Evolutionary conservation across 768 basidiomycete genomes (phyloP), one percentile per base, ranked within the genome.

Genomic region (Goffeauzyma gilvescens): DNA sequence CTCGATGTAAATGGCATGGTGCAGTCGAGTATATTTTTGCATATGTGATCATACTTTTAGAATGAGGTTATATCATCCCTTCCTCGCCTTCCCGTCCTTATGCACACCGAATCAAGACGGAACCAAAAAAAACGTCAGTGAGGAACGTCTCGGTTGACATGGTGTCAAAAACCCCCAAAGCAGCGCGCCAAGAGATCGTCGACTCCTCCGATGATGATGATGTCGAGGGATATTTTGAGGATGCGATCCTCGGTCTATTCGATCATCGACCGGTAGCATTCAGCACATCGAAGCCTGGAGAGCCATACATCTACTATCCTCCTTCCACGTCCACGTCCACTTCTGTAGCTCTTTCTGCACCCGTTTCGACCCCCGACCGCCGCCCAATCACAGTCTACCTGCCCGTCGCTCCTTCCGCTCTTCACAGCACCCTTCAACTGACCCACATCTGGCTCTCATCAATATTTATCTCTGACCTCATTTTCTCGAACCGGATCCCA

Each of bases 391-490:
- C 41, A 14, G 35, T 63, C 4, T 41, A 21, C 18, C 45, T 63
- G 3, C 58, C 61, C 20, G 36, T 44, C 23, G 59, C 61, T 0
- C 57, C 59, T 4, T 46, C 59, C 2, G 45, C 46, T 9, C 49
- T 60, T 0, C 57, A 55, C 36, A 52, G 51, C 1, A 60, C 54
- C 0, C 48, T 63, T 0, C 61, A 63, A 45, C 53, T 57, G 1
- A 53, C 58, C 20, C 44, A 59, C 20, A 35, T 63, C 20, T 63
- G 61, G 61, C 50, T 60, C 4, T 47, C 57, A 0, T 41, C 51
- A 2, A 46, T 63, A 25, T 58, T 50, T 47, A 50, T 59, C 15
- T 50, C 61, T 10, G 61, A 63, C 24, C 44, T 53, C 7, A 48
- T 62, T 30, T 20, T 32, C 4, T 20, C 32, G 13, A 30, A 36